Percentiles rank a stretch among this genome's conserved stretches.
Evolutionary conservation across 495 filamentous ascomycete species (phyloP).

Genomic region (Cudoniella acicularis): DNA sequence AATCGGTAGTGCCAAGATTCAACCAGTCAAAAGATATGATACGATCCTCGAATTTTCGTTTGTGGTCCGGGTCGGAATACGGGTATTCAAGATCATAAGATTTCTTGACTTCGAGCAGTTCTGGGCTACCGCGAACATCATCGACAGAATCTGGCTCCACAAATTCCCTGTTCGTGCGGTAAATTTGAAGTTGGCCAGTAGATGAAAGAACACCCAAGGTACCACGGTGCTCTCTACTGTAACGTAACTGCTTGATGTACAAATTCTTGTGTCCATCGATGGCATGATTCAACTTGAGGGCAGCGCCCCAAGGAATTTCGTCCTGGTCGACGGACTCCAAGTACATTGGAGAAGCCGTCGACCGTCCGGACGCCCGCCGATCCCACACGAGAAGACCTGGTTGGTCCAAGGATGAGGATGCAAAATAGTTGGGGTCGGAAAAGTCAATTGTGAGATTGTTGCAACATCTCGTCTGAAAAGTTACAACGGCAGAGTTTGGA

Average conservation of each 20-base stretch:
- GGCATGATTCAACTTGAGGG: slow-evolving; percentile 64
- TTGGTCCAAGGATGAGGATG: slow-evolving; percentile 68
- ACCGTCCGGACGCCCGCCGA: slow-evolving; percentile 59
- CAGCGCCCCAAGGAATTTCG: slow-evolving; percentile 49
- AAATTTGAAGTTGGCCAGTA: slow-evolving; percentile 72
- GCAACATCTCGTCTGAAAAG: slow-evolving; percentile 75
- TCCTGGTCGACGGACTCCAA: slow-evolving; percentile 43
- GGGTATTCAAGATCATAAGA: slow-evolving; percentile 51
- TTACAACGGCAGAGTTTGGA: slow-evolving; percentile 49
- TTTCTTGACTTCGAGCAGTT: slow-evolving; percentile 46
- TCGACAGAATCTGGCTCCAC: slow-evolving; percentile 35
- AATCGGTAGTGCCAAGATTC: slow-evolving; percentile 52
- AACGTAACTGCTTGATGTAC: slow-evolving; percentile 74
- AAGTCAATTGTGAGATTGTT: slow-evolving; percentile 90
- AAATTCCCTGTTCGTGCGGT: slow-evolving; percentile 65
- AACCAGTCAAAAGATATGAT: slow-evolving; percentile 89
- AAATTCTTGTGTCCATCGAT: slow-evolving; percentile 49
- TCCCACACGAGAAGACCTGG: slow-evolving; percentile 84
- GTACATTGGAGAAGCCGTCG: slow-evolving; percentile 40
- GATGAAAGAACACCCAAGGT: slow-evolving; percentile 73
- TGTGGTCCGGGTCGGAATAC: slow-evolving; percentile 37
- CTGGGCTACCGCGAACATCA: slow-evolving; percentile 39
- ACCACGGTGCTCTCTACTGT: slow-evolving; percentile 68
- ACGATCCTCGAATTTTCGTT: slow-evolving; percentile 51
- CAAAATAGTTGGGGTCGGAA: slow-evolving; percentile 89